phyloP scores from a whole-genome alignment of 2,329 filamentous ascomycete species.

The Aspergillus unguis region DNA sequence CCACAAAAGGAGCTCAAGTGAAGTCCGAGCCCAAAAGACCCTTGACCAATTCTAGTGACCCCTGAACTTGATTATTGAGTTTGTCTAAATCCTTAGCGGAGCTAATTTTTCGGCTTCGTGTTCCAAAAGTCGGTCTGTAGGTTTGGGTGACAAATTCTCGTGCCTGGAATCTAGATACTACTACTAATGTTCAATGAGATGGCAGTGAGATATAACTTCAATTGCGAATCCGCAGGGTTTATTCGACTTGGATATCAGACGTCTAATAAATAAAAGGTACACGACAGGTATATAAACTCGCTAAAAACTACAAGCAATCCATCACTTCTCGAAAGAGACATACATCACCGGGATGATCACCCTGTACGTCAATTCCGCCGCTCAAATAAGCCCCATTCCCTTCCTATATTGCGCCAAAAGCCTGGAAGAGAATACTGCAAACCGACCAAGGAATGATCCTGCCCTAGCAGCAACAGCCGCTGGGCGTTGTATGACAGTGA shows the following conservation, averaged over 20 bases:
- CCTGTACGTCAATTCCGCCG: not conserved
- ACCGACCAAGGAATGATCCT: constrained; percentile 12
- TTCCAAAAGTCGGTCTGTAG: not conserved
- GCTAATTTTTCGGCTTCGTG: not conserved
- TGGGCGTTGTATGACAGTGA: constrained; percentile 10
- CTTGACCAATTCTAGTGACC: too few relatives aligned
- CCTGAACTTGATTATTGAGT: too few relatives aligned
- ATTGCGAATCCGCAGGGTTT: not conserved
- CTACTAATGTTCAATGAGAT: too few relatives aligned
- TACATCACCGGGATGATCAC: not conserved
- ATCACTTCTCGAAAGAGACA: not conserved
- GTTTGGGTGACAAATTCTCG: too few relatives aligned
- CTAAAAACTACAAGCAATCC: not conserved
- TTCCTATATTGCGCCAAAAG: constrained; percentile 16
- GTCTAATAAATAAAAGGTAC: not conserved
- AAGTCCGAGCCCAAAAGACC: too few relatives aligned
- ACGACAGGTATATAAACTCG: constrained; percentile 1
- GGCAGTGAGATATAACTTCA: too few relatives aligned
- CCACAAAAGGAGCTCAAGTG: not conserved
- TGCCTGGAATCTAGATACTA: too few relatives aligned
- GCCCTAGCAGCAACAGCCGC: constrained; percentile 14
- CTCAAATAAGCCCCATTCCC: constrained; percentile 17
- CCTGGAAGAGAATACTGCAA: constrained; percentile 17
- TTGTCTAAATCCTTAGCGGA: not conserved
- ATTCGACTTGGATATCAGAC: not conserved